Conservation (phyloP, 208 protist species). For the Lotmaria passim region DNA sequence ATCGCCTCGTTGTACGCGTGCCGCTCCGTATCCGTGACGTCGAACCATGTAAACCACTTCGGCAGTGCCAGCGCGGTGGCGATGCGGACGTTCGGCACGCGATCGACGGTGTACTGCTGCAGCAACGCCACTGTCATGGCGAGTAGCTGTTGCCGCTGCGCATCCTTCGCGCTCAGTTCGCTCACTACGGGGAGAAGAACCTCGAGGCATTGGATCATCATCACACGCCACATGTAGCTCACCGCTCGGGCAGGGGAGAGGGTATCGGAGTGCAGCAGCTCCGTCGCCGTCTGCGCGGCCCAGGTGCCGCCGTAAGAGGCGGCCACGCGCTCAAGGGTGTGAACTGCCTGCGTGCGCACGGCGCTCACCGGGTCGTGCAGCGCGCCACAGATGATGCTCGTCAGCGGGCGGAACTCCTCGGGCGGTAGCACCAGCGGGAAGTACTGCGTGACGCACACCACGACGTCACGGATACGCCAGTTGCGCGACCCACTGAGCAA, state of each 20-base stretch:
- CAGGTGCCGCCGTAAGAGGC: constrained; percentile 57
- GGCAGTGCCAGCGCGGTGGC: constrained; percentile 53
- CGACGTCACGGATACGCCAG: constrained; percentile 75
- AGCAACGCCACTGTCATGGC: constrained; percentile 54
- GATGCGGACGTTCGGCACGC: constrained; percentile 77
- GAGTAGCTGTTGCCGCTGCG: constrained; percentile 53
- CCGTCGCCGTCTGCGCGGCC: constrained; percentile 57
- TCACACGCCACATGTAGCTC: constrained; percentile 58
- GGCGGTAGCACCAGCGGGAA: constrained; percentile 48
- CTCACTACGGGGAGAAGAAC: constrained; percentile 59
- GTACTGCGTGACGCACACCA: constrained; percentile 49
- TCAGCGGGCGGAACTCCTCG: constrained; percentile 61
- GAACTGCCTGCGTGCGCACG: constrained; percentile 59
- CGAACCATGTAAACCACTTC: constrained; percentile 55
- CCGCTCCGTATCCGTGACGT: constrained; percentile 20
- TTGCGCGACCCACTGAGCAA: constrained; percentile 64
- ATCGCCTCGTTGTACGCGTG: constrained; percentile 47
- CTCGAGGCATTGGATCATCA: constrained; percentile 63
- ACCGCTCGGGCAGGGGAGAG: constrained; percentile 21
- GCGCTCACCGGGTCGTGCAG: constrained; percentile 73
- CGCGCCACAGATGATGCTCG: constrained; percentile 46
- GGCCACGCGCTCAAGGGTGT: constrained; percentile 55
- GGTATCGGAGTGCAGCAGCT: constrained; percentile 69
- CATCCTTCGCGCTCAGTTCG: constrained; percentile 47
- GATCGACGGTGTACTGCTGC: constrained; percentile 45